Evolutionary conservation across 73 alveolate genomes (phyloP).

Genomic region (Stentor coeruleus): DNA sequence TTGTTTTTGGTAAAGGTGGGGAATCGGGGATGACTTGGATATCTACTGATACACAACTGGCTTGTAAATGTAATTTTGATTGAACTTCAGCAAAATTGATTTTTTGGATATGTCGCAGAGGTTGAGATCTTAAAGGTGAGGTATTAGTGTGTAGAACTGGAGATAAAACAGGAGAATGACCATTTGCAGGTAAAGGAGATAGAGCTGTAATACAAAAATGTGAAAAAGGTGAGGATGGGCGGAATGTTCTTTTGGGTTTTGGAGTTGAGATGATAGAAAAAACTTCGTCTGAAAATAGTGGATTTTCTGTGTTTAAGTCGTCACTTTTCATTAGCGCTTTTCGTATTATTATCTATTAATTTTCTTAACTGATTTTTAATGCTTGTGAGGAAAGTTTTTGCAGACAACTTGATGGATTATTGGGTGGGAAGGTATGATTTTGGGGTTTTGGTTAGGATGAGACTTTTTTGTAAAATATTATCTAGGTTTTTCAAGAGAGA

Average conservation of each 20-base stretch:
- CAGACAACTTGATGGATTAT: no score
- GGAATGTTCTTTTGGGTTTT: not conserved
- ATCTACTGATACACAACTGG: not conserved
- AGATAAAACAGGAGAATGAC: not conserved
- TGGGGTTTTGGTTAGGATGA: no score
- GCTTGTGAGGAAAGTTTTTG: no score
- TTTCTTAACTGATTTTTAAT: no score
- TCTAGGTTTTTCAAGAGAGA: no score
- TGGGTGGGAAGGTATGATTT: no score
- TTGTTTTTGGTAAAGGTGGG: not conserved
- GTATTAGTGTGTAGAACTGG: not conserved
- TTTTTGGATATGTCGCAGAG: not conserved
- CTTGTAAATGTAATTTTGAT: not conserved
- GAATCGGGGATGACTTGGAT: not conserved
- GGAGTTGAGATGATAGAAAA: slow-evolving; percentile 5
- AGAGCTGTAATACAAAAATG: slow-evolving; percentile 18
- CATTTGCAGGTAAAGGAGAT: slow-evolving; percentile 16
- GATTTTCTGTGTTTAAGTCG: no score
- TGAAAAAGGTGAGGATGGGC: slow-evolving; percentile 10
- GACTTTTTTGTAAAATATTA: no score
- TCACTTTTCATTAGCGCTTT: no score
- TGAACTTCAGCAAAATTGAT: not conserved
- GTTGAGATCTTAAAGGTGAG: not conserved
- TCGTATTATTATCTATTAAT: no score
- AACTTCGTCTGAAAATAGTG: not conserved